A percentile compares a stretch with the other conserved stretches of the same genome.
These are phyloP conservation scores for Huntiella abstrusa DNA, from an alignment of 2,329 filamentous ascomycete genomes.

Conservation along the genomic window DNA sequence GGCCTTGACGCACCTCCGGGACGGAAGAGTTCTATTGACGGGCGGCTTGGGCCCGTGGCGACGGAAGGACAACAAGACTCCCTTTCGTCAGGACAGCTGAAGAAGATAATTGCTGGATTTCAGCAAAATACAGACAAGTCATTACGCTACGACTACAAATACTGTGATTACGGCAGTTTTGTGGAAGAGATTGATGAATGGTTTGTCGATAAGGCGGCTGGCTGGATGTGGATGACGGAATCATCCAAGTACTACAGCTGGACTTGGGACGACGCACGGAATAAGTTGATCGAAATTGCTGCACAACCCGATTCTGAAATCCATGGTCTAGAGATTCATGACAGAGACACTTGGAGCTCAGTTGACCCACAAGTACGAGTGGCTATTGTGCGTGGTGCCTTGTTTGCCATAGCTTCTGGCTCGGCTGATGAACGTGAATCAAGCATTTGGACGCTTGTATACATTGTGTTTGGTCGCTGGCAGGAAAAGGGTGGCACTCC, in stretches of 20 bases:
- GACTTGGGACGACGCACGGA: conserved; percentile 43
- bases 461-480: conserved; percentile 52
- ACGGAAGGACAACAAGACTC: conserved; percentile 32
- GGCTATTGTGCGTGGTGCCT: conserved; percentile 36
- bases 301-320: conserved; percentile 17
- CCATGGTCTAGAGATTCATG: conserved; percentile 13
- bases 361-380: conserved; percentile 26
- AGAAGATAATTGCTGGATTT: conserved; percentile 54
- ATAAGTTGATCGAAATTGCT: conserved; percentile 12
- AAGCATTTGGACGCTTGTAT: conserved; percentile 37
- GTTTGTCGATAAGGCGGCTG: conserved; percentile 83
- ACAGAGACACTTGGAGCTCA: conserved; percentile 41
- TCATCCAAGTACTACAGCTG: conserved; percentile 61
- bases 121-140: conserved; percentile 43
- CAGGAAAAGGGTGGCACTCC: conserved; percentile 37
- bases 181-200: conserved; percentile 90
- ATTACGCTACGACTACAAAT: conserved; percentile 65
- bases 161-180: conserved; percentile 53
- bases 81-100: conserved; percentile 54
- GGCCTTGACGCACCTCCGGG: conserved; percentile 2
- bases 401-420: conserved; percentile 23
- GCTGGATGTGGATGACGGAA: conserved; percentile 59
- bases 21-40: conserved; percentile 13
- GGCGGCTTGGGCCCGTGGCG: conserved; percentile 21
- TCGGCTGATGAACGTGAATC: conserved; percentile 31